Conservation (phyloP, 495 filamentous ascomycete species). For the Aspergillus diversus region DNA sequence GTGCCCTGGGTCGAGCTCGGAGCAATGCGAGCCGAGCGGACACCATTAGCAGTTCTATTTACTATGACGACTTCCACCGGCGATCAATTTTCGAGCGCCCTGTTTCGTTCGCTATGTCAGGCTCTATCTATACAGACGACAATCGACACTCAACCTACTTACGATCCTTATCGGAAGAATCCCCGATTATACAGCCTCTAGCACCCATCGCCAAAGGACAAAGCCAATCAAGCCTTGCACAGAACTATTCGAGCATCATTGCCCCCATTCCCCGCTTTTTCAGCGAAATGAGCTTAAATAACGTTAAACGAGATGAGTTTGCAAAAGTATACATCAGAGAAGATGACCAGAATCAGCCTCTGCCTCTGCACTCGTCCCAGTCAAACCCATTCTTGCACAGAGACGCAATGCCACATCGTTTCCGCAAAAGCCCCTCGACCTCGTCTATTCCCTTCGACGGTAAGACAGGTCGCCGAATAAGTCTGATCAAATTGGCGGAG, state of each 20-base stretch:
- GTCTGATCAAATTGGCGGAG: constrained; percentile 17
- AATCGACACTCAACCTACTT: constrained; percentile 33
- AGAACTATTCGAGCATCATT: constrained; percentile 47
- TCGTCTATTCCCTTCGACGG: constrained; percentile 22
- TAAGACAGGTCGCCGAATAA: constrained; percentile 14
- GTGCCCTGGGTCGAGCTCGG: constrained; percentile 41
- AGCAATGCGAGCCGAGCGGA: constrained; percentile 46
- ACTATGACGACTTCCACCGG: constrained; percentile 38
- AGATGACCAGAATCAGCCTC: constrained; percentile 13
- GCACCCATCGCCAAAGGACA: constrained; percentile 25
- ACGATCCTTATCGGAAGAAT: constrained; percentile 33
- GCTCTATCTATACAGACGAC: constrained; percentile 47
- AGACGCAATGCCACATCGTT: not conserved
- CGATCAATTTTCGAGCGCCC: constrained; percentile 42
- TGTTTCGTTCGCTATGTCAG: constrained; percentile 40
- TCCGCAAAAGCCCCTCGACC: constrained; percentile 25
- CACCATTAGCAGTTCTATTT: constrained; percentile 40
- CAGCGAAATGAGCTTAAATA: constrained; percentile 44
- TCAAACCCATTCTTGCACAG: constrained; percentile 17
- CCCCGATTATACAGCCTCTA: constrained; percentile 26
- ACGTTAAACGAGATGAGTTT: constrained; percentile 27
- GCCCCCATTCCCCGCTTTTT: constrained; percentile 48
- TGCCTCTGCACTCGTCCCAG: constrained; percentile 11
- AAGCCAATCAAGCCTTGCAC: constrained; percentile 46
- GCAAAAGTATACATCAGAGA: not conserved